These are phyloP conservation scores for Cladophialophora psammophila DNA, from an alignment of 2,329 filamentous ascomycete species.

Conservation along the genomic window DNA sequence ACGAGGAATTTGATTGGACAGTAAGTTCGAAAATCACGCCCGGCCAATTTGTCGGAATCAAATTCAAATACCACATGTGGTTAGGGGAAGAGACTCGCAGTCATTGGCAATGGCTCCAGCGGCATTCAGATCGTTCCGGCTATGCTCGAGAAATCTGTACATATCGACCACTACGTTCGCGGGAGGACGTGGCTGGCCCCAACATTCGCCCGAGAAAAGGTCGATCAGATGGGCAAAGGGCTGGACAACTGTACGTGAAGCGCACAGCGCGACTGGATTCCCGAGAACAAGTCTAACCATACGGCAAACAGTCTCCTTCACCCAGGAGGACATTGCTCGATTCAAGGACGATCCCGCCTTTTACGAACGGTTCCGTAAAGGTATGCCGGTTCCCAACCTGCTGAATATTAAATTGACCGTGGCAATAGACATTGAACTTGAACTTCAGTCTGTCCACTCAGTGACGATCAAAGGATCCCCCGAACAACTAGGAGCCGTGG, in stretches of 20 bases:
- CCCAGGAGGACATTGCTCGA: constrained; percentile 23
- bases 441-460: background rate
- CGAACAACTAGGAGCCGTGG: constrained; percentile 2
- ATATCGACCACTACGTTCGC: constrained; percentile 44
- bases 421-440: constrained; percentile 2
- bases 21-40: too few relatives aligned
- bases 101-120: constrained; percentile 42
- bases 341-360: constrained; percentile 22
- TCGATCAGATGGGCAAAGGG: constrained; percentile 32
- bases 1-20: constrained; percentile 40
- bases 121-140: constrained; percentile 46
- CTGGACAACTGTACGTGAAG: constrained; percentile 31
- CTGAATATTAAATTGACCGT: background rate
- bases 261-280: too few relatives aligned
- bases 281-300: background rate
- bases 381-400: constrained; percentile 23
- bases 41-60: too few relatives aligned
- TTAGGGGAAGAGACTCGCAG: constrained; percentile 36
- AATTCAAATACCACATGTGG: too few relatives aligned
- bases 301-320: constrained; percentile 40
- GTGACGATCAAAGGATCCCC: background rate
- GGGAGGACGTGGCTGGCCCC: constrained; percentile 34
- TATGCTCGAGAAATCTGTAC: constrained; percentile 42
- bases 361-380: constrained; percentile 28
- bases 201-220: constrained; percentile 26